Base-by-base conservation (phyloP, 257 asterid species). In the Nicotiana tomentosiformis region DNA sequence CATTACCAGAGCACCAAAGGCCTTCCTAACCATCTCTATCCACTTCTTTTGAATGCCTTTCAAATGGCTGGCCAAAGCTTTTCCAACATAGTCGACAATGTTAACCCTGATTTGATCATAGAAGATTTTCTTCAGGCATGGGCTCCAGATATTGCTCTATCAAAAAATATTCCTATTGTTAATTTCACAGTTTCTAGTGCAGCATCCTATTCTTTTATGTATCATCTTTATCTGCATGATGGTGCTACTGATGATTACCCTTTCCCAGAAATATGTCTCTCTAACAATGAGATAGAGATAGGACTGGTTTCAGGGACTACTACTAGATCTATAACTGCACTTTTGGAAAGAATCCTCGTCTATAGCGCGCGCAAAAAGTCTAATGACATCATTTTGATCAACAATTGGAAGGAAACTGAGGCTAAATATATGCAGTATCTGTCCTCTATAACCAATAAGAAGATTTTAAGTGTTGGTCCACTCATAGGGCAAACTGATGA, bases 31-130 rank as follows among this genome's bases (percentile, higher is more conserved):
- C 78, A 82, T 11, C 77, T 82, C 26, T 9, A 53, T 16, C 35
- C 69, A 10, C 20, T 6, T 3, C 84, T 82, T 66, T 29, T 80
- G 14, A 7, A 39, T 5, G 61, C 66, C 23, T 82, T 61, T 18
- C 30, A 61, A 23, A 76, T 20, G 23, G 46, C 85, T 26, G 18
- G 51, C 9, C 62, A 49, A 5, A 74, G 29, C 35, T 82, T 82
- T 46, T 60, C 57, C 32, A 26, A 39, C 4, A 60, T 82, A 29
- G 17, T 82, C 62, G 26, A 82, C 17, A 30, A 30, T 55, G 39
- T 82, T 51, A 74, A 61, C 30, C 81, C 81, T 53, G 77, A 82
- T 46, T 32, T 82, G 18, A 12, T 82, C 14, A 74, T 82, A 39
- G 49, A 37, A 2, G 81, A 82, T 61, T 60, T 77, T 10, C 37